Base-by-base conservation (phyloP, 2,329 filamentous ascomycete species). In the Fusarium algeriense region DNA sequence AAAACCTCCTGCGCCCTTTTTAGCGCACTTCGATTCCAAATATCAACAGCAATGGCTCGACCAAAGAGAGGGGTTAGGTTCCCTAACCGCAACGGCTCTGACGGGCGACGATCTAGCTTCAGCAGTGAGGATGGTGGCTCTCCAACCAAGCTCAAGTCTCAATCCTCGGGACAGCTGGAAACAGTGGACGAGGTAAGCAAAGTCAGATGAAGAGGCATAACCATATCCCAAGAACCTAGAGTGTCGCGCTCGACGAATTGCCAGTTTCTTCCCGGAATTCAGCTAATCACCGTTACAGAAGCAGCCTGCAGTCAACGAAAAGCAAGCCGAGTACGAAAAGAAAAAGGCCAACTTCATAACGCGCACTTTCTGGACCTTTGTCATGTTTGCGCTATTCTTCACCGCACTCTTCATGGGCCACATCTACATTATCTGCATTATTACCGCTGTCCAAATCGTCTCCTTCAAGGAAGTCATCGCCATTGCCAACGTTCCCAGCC, bases 391-490 rank as follows among this genome's bases (percentile, higher is more conserved):
- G 59, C 88, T 90, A 78, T 99, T 99, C 88, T 98, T 98, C 83
- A 88, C 89, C 62, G 90, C 93, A 72, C 92, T 99, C 82, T 97
- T 98, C 84, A 93, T 95, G 78, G 96, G 96, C 68, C 96, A 99
- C 83, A 94, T 99, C 81, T 99, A 98, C 86, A 93, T 99, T 80
- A 94, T 99, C 80, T 91, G 91, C 77, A 91, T 98, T 79, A 93
- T 98, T 76, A 98, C 96, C 32, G 93, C 92, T 52, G 88, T 99
- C 67, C 96, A 99, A 83, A 95, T 99, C 80, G 89, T 99, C 76
- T 98, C 93, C 61, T 99, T 98, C 89, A 98, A 98, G 85, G 96
- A 99, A 83, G 96, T 99, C 77, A 98, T 99, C 79, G 95, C 95
- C 71, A 98, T 99, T 77, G 93, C 95, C 75, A 97, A 95, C 80